phyloP scores from a whole-genome alignment of 2,329 filamentous ascomycete genomes.

The Tolypocladium amazonense region DNA sequence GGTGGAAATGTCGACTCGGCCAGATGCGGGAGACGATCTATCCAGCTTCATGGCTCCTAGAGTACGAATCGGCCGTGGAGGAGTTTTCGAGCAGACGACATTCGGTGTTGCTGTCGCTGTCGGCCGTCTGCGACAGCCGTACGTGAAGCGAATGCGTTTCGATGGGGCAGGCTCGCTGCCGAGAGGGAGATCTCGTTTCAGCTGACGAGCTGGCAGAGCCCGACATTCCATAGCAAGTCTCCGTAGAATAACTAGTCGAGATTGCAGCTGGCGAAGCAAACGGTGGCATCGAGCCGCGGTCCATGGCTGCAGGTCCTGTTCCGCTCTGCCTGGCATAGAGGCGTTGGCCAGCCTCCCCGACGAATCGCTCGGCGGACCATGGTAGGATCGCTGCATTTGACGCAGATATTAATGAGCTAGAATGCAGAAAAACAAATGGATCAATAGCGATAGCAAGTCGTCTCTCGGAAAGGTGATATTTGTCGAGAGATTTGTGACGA shows the following conservation, averaged over 20 bases:
- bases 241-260: slow-evolving; percentile 28
- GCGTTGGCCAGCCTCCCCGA: background rate
- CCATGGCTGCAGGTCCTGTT: slow-evolving; percentile 25
- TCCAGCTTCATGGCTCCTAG: slow-evolving; percentile 18
- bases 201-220: slow-evolving; percentile 1
- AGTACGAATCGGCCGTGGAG: slow-evolving; percentile 16
- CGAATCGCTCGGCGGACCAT: background rate
- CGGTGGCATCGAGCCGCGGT: slow-evolving; percentile 36
- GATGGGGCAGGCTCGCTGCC: slow-evolving; percentile 2
- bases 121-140: slow-evolving; percentile 13
- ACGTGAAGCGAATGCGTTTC: slow-evolving; percentile 20
- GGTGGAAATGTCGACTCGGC: slow-evolving; percentile 17
- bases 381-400: background rate
- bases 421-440: background rate
- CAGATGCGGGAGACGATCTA: slow-evolving; percentile 12
- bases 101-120: background rate
- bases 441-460: background rate
- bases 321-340: background rate
- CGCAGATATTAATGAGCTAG: background rate
- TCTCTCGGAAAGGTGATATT: background rate
- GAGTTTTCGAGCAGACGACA: slow-evolving; percentile 8
- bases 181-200: slow-evolving; percentile 11
- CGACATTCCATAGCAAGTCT: slow-evolving; percentile 18
- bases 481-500: background rate
- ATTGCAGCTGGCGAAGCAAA: slow-evolving; percentile 34